Evolutionary conservation across 257 asterid genomes (phyloP).

Genomic region (Solanum infundibuliforme): DNA sequence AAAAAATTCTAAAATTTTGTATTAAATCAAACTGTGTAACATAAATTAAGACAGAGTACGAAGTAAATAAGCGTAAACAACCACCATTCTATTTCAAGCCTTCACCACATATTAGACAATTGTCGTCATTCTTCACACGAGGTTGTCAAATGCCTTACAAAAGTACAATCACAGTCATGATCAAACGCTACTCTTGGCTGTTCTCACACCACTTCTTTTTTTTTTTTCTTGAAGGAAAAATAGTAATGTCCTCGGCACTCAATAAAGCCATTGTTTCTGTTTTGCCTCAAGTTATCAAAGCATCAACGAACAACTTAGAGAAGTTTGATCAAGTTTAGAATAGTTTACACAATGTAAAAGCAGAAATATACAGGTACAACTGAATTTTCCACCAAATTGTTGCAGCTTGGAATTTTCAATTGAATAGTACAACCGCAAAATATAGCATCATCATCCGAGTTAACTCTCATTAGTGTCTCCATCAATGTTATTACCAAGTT

Average conservation of each 20-base stretch:
- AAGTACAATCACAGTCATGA: neutral
- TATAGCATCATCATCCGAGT: conserved; percentile 8
- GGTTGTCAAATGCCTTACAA: neutral
- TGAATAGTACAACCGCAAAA: conserved; percentile 34
- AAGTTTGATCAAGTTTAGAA: neutral
- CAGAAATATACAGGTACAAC: conserved; percentile 37
- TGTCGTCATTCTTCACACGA: neutral
- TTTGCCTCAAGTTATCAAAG: neutral
- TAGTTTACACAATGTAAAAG: conserved; percentile 1
- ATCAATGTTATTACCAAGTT: conserved; percentile 15
- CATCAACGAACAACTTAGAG: neutral
- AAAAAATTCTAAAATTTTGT: neutral
- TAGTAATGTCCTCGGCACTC: neutral
- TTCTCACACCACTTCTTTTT: neutral
- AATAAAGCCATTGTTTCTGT: neutral
- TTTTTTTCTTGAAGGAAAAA: neutral
- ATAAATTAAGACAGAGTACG: neutral
- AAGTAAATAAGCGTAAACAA: neutral
- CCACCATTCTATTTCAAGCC: neutral
- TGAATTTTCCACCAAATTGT: conserved; percentile 19
- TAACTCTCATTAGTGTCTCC: conserved; percentile 8
- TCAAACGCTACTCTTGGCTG: neutral
- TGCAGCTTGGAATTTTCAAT: conserved; percentile 18
- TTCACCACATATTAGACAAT: neutral
- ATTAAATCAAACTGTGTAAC: neutral